Conservation (phyloP, 2,329 filamentous ascomycete species). For the Waltergamsia citrina region DNA sequence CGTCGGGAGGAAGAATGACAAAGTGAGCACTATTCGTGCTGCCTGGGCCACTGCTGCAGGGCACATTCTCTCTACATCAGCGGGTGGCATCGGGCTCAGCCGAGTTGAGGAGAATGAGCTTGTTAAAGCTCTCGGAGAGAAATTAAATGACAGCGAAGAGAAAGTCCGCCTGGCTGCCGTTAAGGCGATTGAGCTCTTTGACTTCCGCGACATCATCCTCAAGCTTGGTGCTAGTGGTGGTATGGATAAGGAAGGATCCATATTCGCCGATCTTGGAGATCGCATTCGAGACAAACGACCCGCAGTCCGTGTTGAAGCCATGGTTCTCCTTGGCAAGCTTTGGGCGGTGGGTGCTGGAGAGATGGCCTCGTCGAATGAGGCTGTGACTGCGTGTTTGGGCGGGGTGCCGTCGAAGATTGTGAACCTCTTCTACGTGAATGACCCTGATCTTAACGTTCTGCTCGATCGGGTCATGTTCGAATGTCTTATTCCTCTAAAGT, state of each 20-base stretch:
- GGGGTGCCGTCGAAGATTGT: conserved; percentile 79
- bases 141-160: conserved; percentile 82
- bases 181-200: conserved; percentile 71
- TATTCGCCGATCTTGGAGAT: conserved; percentile 75
- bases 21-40: conserved; percentile 69
- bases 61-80: conserved; percentile 82
- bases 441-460: conserved; percentile 73
- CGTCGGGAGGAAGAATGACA: conserved; percentile 77
- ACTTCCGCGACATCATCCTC: conserved; percentile 68
- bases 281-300: conserved; percentile 80
- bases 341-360: conserved; percentile 93
- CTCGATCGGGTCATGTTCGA: conserved; percentile 83
- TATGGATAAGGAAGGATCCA: conserved; percentile 64
- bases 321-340: conserved; percentile 72
- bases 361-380: conserved; percentile 73
- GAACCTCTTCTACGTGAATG: conserved; percentile 83
- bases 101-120: conserved; percentile 71
- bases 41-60: conserved; percentile 81
- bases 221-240: conserved; percentile 73
- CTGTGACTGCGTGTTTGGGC: conserved; percentile 63
- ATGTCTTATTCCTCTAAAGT: conserved; percentile 79
- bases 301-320: conserved; percentile 74
- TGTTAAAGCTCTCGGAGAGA: conserved; percentile 65
- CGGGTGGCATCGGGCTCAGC: conserved; percentile 80
- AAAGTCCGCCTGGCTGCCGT: conserved; percentile 86